These are phyloP conservation scores for Pseudomicrostroma phylloplanum DNA, from an alignment of 1,284 basidiomycete genomes.

Conservation along the genomic window DNA sequence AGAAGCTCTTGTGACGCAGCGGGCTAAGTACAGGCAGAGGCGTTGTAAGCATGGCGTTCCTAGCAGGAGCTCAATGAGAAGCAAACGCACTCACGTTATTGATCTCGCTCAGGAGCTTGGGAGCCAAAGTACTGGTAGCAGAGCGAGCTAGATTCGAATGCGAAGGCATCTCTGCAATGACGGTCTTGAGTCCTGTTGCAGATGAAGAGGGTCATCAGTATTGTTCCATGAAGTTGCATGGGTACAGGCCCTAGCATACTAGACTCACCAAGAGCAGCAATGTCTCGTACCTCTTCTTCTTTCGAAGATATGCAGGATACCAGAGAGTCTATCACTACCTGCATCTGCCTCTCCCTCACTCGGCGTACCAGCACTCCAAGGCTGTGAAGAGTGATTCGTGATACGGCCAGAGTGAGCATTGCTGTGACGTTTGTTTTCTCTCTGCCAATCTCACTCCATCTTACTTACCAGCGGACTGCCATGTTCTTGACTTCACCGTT, in stretches of 20 bases:
- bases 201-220: too few species aligned
- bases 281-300: constrained; percentile 85
- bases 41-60: too few species aligned
- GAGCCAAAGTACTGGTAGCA: constrained; percentile 76
- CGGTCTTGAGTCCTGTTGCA: constrained; percentile 93
- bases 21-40: too few species aligned
- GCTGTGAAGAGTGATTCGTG: constrained; percentile 52
- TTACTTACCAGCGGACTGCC: constrained; percentile 77
- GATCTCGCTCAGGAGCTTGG: constrained; percentile 69
- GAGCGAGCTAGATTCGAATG: constrained; percentile 70
- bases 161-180: constrained; percentile 77
- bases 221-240: too few species aligned
- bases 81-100: constrained; percentile 12
- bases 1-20: constrained; percentile 72
- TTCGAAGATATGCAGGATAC: constrained; percentile 75
- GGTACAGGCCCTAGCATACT: too few species aligned
- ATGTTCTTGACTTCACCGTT: constrained; percentile 98
- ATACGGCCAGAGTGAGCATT: not conserved
- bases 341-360: constrained; percentile 73
- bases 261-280: constrained; percentile 77
- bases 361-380: constrained; percentile 80
- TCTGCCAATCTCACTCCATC: constrained; percentile 4
- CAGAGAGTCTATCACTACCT: constrained; percentile 75
- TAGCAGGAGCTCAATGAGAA: too few species aligned
- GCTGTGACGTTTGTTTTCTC: not conserved